phyloP scores from a whole-genome alignment of 805 yeast genomes.

The Cyberlindnera bimundalis region DNA sequence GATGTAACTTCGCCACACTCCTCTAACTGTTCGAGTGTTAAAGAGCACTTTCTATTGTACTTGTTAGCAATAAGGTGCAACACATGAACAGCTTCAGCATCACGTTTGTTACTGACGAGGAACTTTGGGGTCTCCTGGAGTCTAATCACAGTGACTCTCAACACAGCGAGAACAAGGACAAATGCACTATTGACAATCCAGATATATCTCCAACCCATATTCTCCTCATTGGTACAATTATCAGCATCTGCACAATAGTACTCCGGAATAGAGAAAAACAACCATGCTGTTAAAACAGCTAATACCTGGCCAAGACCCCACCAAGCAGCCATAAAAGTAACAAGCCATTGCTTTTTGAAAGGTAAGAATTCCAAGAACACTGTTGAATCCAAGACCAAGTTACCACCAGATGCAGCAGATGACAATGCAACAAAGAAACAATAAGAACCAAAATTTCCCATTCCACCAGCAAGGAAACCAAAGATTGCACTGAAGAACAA shows the following conservation, averaged over 20 bases:
- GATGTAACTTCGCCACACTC: conserved; percentile 40
- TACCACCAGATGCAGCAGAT: conserved; percentile 49
- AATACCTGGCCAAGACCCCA: conserved; percentile 58
- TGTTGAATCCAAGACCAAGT: conserved; percentile 47
- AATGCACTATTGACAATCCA: conserved; percentile 50
- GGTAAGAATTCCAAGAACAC: conserved; percentile 49
- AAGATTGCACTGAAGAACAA: conserved; percentile 42
- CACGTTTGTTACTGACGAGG: conserved; percentile 45
- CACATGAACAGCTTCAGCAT: conserved; percentile 44
- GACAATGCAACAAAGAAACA: conserved; percentile 43
- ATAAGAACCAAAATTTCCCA: conserved; percentile 44
- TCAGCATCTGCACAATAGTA: conserved; percentile 42
- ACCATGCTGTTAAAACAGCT: conserved; percentile 47
- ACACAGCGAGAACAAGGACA: conserved; percentile 41
- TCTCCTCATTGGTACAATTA: conserved; percentile 39
- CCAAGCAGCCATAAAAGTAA: conserved; percentile 48
- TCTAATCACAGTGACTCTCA: conserved; percentile 42
- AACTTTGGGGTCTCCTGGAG: conserved; percentile 54
- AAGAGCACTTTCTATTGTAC: conserved; percentile 36
- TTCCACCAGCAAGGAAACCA: conserved; percentile 47
- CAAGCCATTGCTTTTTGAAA: conserved; percentile 43
- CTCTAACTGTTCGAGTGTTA: conserved; percentile 44
- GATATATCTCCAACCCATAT: conserved; percentile 57
- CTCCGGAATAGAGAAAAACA: conserved; percentile 39
- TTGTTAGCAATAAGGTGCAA: conserved; percentile 43